A percentile compares a stretch with the other conserved stretches of the same genome.
These are phyloP conservation scores for Domatiomyces catenatus DNA, from an alignment of 2,329 filamentous ascomycete genomes.

Conservation along the genomic window DNA sequence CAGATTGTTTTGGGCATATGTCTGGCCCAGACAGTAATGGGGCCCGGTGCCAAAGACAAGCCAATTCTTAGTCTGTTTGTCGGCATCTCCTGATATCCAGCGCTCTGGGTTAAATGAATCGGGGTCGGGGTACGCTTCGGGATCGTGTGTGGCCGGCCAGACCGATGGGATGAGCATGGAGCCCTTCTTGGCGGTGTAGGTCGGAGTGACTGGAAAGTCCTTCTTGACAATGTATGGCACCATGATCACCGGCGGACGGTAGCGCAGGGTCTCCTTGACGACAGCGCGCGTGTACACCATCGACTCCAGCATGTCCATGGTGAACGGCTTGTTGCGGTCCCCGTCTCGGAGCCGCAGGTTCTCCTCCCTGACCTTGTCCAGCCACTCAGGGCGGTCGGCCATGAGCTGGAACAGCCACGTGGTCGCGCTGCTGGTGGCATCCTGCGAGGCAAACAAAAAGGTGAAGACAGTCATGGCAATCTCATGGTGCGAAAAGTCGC, in stretches of 20 bases:
- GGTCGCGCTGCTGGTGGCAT: constrained; percentile 82
- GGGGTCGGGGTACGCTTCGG: constrained; percentile 79
- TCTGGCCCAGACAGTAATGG: constrained; percentile 91
- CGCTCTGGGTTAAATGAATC: constrained; percentile 81
- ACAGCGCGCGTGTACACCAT: constrained; percentile 84
- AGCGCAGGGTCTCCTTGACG: constrained; percentile 79
- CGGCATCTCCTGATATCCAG: constrained; percentile 79
- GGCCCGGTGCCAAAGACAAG: constrained; percentile 90
- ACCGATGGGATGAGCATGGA: constrained; percentile 90
- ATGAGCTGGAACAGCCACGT: constrained; percentile 94
- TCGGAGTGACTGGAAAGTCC: constrained; percentile 73
- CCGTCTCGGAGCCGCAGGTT: constrained; percentile 64
- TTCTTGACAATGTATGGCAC: constrained; percentile 92
- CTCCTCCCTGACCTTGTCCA: constrained; percentile 83
- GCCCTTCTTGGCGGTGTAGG: constrained; percentile 85
- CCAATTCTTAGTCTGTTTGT: constrained; percentile 88
- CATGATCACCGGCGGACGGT: constrained; percentile 93
- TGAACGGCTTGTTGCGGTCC: constrained; percentile 52
- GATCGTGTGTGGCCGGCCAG: constrained; percentile 80
- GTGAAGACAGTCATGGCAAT: constrained; percentile 90
- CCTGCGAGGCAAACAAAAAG: constrained; percentile 93
- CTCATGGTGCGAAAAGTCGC: constrained; percentile 78
- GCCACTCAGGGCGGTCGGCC: constrained; percentile 82
- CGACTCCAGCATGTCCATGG: constrained; percentile 74
- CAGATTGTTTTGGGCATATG: constrained; percentile 77